Base-by-base conservation (phyloP, 352 stramenopile species). In the Phytophthora colocasiae region DNA sequence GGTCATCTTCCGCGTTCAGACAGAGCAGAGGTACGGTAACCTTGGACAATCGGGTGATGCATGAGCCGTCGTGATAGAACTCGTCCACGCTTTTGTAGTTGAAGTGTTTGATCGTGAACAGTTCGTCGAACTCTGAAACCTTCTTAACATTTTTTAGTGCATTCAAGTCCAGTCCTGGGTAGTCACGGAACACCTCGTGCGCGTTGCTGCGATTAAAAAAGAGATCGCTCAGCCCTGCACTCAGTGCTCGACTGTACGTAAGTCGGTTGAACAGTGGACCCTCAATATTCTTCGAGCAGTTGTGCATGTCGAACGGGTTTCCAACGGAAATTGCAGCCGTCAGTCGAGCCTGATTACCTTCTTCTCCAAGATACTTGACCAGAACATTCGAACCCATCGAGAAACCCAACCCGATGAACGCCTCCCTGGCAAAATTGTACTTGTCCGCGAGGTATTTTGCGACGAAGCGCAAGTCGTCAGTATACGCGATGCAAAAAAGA, bases 361-460 rank as follows among this genome's bases (percentile, higher is more conserved):
- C 70, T 57, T 93, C 84, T 1, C 82, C 84, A 1, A 93, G 54
- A 60, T 88, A 93, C 67, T 93, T 93, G 47, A 89, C 77, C 45
- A 93, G 53, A 26, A 93, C 79, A 49, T 93, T 91, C 6, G 80
- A 84, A 9, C 82, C 84, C 69, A 93, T 84, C 5, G 84, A 93
- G 53, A 90, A 93, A 7, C 84, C 84, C 12, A 89, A 53, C 15
- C 73, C 81, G 11, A 91, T 45, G 41, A 88, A 76, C 31, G 72
- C 60, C 43, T 81, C 57, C 17, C 52, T 45, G 12, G 39, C 38
- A 51, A 90, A 87, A 38, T 70, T 55, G 66, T 87, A 89, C 48
- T 67, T 78, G 2, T 65, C 51, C 15, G 41, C 27, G 1, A 93
- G 52, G 14, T 72, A 69, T 51, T 62, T 39, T 5, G 78, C 56